Percentiles rank a stretch among this genome's conserved stretches.
phyloP scores from a whole-genome alignment of 1,284 basidiomycete genomes.

The Ceratobasidium sp. region DNA sequence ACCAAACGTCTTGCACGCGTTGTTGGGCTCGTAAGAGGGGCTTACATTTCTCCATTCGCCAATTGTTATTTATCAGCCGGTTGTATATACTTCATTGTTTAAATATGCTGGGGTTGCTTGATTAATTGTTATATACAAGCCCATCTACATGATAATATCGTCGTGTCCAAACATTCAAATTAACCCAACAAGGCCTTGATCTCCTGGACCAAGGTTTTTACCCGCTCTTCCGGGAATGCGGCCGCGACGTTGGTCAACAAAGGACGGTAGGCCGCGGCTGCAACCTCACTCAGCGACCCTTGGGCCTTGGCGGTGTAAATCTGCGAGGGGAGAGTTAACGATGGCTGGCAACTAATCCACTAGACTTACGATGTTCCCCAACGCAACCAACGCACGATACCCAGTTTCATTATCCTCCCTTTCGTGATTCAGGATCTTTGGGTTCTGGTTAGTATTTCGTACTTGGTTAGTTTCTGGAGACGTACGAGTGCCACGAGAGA shows the following conservation, averaged over 20 bases:
- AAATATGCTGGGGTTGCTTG: constrained; percentile 19
- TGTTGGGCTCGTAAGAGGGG: constrained; percentile 36
- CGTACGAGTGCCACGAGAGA: constrained; percentile 30
- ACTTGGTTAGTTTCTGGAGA: neutral
- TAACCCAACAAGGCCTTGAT: constrained; percentile 49
- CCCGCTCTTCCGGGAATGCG: constrained; percentile 63
- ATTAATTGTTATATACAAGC: constrained; percentile 2
- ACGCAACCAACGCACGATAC: constrained; percentile 83
- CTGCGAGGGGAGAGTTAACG: constrained; percentile 49
- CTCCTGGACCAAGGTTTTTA: constrained; percentile 60
- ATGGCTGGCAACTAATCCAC: neutral
- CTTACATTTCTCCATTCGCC: constrained; percentile 22
- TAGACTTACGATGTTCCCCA: constrained; percentile 81
- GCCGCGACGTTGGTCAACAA: constrained; percentile 53
- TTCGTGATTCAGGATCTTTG: constrained; percentile 70
- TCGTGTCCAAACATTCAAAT: constrained; percentile 21
- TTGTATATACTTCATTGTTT: neutral
- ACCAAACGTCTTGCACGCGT: constrained; percentile 10
- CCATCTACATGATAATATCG: neutral
- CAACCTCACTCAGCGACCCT: constrained; percentile 49
- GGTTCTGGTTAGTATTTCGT: neutral
- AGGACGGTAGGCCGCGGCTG: constrained; percentile 52
- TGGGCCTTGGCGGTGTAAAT: constrained; percentile 56
- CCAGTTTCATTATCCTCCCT: constrained; percentile 78
- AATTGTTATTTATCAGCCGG: no score